Base-by-base conservation (phyloP, 352 stramenopile species). In the Phytophthora constricta region DNA sequence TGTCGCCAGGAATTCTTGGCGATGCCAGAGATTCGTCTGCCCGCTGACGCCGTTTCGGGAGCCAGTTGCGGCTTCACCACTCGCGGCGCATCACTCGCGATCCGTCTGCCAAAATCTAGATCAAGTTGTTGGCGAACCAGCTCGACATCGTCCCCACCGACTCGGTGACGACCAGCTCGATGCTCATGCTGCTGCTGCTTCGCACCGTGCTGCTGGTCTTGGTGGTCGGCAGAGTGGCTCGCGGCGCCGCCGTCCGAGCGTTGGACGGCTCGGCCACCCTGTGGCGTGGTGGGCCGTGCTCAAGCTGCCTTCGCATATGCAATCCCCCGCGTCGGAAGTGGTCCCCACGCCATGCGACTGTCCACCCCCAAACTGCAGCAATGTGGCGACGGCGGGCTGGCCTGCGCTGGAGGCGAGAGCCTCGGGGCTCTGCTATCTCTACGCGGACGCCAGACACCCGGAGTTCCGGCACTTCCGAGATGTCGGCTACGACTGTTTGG, bases 221-320 rank as follows among this genome's bases (percentile, higher is more conserved):
- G 42, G 25, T 71, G 58, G 42, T 55, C 28, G 43, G 16, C 11
- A 42, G 28, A 53, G 62, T 54, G 31, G 51, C 43, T 3, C 19
- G 7, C 1, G 53, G 9, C 8, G 17, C 58, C 2, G 45, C 77
- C 22, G 45, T 90, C 13, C 74, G 71, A 58, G 84, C 86, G 33
- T 75, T 89, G 22, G 77, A 95, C 70, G 86, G 86, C 3, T 64
- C 8, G 84, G 82, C 8, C 53, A 62, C 7, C 77, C 84, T 8
- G 86, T 95, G 54, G 75, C 73, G 9, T 95, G 86, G 86, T 95
- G 84, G 79, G 69, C 78, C 2, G 82, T 92, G 48, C 78, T 92
- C 56, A 95, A 95, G 67, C 66, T 95, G 53, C 86, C 86, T 9
- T 70, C 74, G 53, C 72, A 81, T 26, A 69, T 86, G n/a, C 74